These are phyloP conservation scores for Amanita molliuscula DNA, from an alignment of 768 basidiomycete genomes.

Conservation along the genomic window DNA sequence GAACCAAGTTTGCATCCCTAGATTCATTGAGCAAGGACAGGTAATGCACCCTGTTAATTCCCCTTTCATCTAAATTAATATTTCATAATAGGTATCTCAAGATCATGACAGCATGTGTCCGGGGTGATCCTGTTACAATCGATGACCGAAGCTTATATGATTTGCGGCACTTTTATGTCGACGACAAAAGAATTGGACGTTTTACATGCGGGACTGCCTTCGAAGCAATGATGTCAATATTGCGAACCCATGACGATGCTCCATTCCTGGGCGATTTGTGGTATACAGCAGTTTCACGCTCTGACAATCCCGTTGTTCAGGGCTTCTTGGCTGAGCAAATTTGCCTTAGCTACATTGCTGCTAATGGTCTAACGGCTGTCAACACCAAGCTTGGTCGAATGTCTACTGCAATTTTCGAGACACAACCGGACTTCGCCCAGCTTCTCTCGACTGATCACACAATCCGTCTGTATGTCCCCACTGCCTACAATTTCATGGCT, in stretches of 20 bases:
- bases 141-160: constrained; percentile 9
- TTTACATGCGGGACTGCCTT: constrained; percentile 10
- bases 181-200: constrained; percentile 7
- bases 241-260: constrained; percentile 3
- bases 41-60: constrained; percentile 10
- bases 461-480: constrained; percentile 8
- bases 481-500: constrained; percentile 10
- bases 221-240: constrained; percentile 9
- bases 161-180: constrained; percentile 11
- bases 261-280: constrained; percentile 1
- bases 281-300: constrained; percentile 7
- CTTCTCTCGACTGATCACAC: constrained; percentile 7
- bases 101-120: constrained; percentile 10
- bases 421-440: constrained; percentile 5
- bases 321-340: constrained; percentile 11
- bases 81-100: constrained; percentile 9
- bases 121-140: constrained; percentile 4
- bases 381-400: constrained; percentile 9
- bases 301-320: constrained; percentile 9
- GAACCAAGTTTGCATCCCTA: constrained; percentile 4
- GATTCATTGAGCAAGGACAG: constrained; percentile 3
- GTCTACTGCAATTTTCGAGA: constrained; percentile 5
- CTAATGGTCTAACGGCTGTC: constrained; percentile 7
- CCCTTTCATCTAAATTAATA: constrained; percentile 3
- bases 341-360: neutral